phyloP scores from a whole-genome alignment of 495 filamentous ascomycete genomes.

The Hypomontagnella monticulosa region DNA sequence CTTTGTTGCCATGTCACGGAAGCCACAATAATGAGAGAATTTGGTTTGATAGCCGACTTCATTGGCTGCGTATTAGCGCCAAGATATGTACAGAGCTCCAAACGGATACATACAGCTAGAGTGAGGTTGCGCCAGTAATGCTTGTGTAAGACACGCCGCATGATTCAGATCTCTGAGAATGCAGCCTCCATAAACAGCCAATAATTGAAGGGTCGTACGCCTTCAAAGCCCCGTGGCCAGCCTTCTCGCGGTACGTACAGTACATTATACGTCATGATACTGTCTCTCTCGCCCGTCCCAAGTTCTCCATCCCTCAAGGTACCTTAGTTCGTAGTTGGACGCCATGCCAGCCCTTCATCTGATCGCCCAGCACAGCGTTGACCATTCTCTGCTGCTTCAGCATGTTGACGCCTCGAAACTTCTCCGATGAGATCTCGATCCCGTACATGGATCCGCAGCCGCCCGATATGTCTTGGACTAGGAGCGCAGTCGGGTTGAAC shows the following conservation, averaged over 20 bases:
- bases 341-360: slow-evolving; percentile 80
- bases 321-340: slow-evolving; percentile 73
- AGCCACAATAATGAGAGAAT: neutral
- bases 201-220: neutral
- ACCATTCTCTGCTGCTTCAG: slow-evolving; percentile 79
- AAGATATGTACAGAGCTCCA: slow-evolving; percentile 5
- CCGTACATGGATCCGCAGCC: slow-evolving; percentile 84
- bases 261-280: neutral
- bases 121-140: no score
- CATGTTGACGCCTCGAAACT: slow-evolving; percentile 71
- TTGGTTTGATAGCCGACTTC: neutral
- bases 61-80: neutral
- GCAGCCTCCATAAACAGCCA: neutral
- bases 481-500: slow-evolving; percentile 55
- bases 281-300: neutral
- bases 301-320: slow-evolving; percentile 30
- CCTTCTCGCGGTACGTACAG: neutral
- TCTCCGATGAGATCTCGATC: slow-evolving; percentile 71
- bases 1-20: neutral
- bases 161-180: neutral
- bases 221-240: neutral
- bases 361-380: slow-evolving; percentile 70
- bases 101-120: no score
- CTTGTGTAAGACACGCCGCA: no score
- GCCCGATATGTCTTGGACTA: slow-evolving; percentile 80